Base-by-base conservation (phyloP, 225 moss, liverwort and hornwort genomes). In the Bryoerythrophyllum caledonicum region DNA sequence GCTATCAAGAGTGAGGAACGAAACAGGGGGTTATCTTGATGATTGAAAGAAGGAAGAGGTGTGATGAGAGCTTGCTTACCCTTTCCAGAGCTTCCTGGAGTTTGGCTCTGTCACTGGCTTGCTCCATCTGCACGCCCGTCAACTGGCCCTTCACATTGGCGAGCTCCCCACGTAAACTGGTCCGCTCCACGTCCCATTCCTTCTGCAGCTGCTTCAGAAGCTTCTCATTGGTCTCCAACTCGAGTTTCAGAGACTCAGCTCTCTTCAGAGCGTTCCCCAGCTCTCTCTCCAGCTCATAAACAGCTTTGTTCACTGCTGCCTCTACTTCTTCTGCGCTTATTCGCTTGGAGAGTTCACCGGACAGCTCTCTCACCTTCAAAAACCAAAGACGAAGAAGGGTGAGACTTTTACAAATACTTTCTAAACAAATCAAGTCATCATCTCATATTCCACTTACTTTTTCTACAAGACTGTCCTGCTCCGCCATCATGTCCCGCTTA, bases 291-390 rank as follows among this genome's bases (percentile, higher is more conserved):
- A 92, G 77, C 76, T 88, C 88, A 44, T 72, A 73, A 43, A 97
- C 89, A 10, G 94, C 92, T 24, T 70, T 83, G 27, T 81, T 87
- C 10, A 97, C 88, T 43, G 94, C 97, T 55, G 83, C 82, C 81
- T 97, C 94, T 63, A 97, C 86, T 73, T 97, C 97, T 79, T 93
- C 90, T 54, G 65, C 82, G 38, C 88, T 87, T 25, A 88, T 83
- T 80, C 72, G 86, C 76, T 77, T 85, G 44, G 91, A 86, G 61
- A 94, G 81, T 76, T 97, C 97, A 73, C 90, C 91, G 28, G 90
- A 91, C 6, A 99, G 86, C 85, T 91, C 89, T 40, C 84, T 86
- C 63, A 99, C 89, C 96, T 96, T 81, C 53, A 72, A 35, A 32
- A 48, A 67, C 4, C 44, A 44, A 43, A 38, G 7, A 38, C 6